phyloP scores from a whole-genome alignment of 2,329 filamentous ascomycete species.

The Curvularia spicifera region DNA sequence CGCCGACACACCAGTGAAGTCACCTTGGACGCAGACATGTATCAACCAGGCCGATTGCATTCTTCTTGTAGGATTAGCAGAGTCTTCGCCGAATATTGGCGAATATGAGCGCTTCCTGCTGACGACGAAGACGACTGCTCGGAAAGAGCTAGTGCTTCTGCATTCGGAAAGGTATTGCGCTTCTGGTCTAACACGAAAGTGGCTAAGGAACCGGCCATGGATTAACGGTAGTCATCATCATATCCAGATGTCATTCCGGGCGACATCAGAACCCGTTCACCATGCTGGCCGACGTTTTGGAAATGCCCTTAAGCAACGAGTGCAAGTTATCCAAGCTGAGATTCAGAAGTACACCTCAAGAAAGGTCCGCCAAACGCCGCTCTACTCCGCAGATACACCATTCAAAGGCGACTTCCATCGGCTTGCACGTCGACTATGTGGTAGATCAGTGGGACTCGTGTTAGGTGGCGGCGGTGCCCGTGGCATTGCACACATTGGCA shows the following conservation, averaged over 20 bases:
- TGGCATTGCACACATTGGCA: conserved; percentile 89
- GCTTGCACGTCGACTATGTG: conserved; percentile 85
- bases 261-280: conserved; percentile 76
- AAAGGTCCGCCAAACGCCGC: conserved; percentile 83
- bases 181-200: conserved; percentile 83
- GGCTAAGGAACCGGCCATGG: conserved; percentile 90
- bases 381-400: conserved; percentile 89
- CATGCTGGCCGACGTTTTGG: conserved; percentile 79
- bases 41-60: conserved; percentile 98
- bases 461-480: conserved; percentile 91
- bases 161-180: conserved; percentile 88
- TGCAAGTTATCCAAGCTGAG: conserved; percentile 93
- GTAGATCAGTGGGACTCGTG: conserved; percentile 92
- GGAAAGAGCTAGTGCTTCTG: conserved; percentile 88
- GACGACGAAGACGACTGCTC: conserved; percentile 94
- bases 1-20: conserved; percentile 94
- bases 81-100: conserved; percentile 86
- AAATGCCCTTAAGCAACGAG: conserved; percentile 84
- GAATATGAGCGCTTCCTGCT: conserved; percentile 97
- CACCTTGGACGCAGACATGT: conserved; percentile 97
- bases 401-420: conserved; percentile 98
- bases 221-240: conserved; percentile 98
- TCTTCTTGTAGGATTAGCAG: conserved; percentile 86
- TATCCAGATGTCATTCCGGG: conserved; percentile 90
- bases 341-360: conserved; percentile 98